Base-by-base conservation (phyloP, 345 rosid genomes). In the Nephelium lappaceum region DNA sequence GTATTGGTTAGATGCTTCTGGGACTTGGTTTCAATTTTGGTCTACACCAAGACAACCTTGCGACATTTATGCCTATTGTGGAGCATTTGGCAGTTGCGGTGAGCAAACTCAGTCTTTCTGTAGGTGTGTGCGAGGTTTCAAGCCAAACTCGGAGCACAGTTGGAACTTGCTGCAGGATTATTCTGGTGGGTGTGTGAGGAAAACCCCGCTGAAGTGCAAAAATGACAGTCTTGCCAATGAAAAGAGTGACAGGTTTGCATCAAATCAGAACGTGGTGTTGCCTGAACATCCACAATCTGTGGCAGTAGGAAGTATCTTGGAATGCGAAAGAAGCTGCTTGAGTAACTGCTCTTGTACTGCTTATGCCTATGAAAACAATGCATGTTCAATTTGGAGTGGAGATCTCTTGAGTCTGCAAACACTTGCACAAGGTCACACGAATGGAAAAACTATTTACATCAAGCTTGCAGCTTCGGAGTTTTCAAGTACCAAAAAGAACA, bases 321-420 rank as follows among this genome's bases (percentile, higher is more conserved):
- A 55, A 12, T 86, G 89, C 47, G 75, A 43, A 39, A 49, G 18
- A 0, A 41, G 64, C n/a, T 86, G 85, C 81, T 75, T 74, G 3
- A 84, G 51, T 19, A 80, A 74, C 72, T 86, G 85, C 38, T 77
- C 85, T 0, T 80, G 89, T 67, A 80, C 68, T 21, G 84, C 87
- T 36, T 85, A 79, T 75, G 60, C 79, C 5, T 86, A 81, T 69
- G 39, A 21, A 2, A n/a, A 42, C 38, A 11, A 39, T 6, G 39
- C 5, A 10, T 84, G 87, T 69, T 45, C 23, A 49, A 23, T 71
- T 19, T 79, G 85, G 82, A 51, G 4, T 1, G 68, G 66, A 24
- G 51, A 58, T 45, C 11, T 79, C 25, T 25, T 18, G 67, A 6
- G 47, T 77, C 27, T 67, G n/a, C 51, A 67, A 9, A 60, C 63